These are phyloP conservation scores for Gracilaria gracilis DNA, from an alignment of 23 red algal species.

Conservation along the genomic window DNA sequence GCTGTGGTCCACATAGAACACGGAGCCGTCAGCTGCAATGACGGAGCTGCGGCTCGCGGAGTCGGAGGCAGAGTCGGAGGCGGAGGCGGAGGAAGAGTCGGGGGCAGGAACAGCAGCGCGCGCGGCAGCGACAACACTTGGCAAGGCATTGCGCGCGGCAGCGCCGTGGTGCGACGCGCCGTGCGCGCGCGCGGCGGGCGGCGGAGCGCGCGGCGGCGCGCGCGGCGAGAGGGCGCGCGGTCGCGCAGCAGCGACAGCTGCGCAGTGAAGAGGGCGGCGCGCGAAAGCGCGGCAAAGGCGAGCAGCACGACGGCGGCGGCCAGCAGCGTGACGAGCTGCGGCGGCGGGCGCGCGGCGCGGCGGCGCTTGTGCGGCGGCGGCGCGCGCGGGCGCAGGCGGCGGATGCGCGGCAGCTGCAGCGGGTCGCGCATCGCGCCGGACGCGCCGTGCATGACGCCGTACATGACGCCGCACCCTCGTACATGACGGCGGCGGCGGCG, in stretches of 20 bases:
- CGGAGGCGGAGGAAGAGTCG: too few species aligned
- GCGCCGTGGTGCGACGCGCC: too few species aligned
- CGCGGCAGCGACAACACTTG: too few species aligned
- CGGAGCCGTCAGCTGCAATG: constrained; percentile 25
- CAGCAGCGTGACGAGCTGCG: neutral
- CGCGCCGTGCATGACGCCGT: neutral
- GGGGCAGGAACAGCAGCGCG: too few species aligned
- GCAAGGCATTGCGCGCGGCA: too few species aligned
- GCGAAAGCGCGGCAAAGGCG: neutral
- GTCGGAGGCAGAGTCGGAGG: too few species aligned
- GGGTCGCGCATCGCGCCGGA: neutral
- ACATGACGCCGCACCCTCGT: too few species aligned
- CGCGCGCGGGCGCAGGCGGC: neutral
- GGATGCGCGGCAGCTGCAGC: neutral
- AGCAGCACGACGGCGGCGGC: neutral
- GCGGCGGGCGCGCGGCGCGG: neutral
- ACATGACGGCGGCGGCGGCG: too few species aligned
- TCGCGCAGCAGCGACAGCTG: neutral
- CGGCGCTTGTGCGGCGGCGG: neutral
- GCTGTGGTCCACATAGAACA: neutral
- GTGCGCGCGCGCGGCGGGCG: neutral
- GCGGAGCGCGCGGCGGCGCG: neutral
- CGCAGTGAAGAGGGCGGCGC: constrained; percentile 1
- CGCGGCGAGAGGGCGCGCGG: neutral
- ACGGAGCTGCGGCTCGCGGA: neutral